Percentiles rank a stretch among this genome's conserved stretches.
Conservation (phyloP, 352 stramenopile species). For the Pythium phragmitis region DNA sequence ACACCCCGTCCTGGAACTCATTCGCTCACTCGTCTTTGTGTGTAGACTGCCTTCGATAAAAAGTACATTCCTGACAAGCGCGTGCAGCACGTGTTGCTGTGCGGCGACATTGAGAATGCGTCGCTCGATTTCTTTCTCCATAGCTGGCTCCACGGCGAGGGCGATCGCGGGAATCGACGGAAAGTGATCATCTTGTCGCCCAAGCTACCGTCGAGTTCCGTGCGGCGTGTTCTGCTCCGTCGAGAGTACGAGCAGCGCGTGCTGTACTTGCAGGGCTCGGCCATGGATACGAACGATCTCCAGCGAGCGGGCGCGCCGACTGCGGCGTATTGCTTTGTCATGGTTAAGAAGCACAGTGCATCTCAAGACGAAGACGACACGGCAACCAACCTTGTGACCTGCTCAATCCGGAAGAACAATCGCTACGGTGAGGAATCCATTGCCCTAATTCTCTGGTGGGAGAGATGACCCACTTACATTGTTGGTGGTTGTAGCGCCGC, state of each 20-base stretch:
- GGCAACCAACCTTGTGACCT: slow-evolving; percentile 69
- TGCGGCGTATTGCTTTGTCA: slow-evolving; percentile 69
- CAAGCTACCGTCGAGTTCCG: slow-evolving; percentile 47
- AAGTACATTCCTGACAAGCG: slow-evolving; percentile 62
- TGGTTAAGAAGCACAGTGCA: slow-evolving; percentile 68
- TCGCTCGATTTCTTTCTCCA: slow-evolving; percentile 78
- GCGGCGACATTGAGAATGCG: slow-evolving; percentile 70
- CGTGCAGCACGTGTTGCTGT: slow-evolving; percentile 76
- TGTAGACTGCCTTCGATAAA: slow-evolving; percentile 77
- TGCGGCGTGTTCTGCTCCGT: slow-evolving; percentile 66
- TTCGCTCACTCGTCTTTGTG: neutral
- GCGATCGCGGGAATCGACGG: slow-evolving; percentile 48
- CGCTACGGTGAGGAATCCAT: slow-evolving; percentile 37
- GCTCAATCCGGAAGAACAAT: slow-evolving; percentile 77
- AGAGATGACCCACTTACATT: neutral
- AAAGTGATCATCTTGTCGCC: slow-evolving; percentile 77
- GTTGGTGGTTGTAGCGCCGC: slow-evolving; percentile 30
- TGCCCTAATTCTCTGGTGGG: too few relatives aligned
- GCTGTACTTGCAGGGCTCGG: slow-evolving; percentile 73
- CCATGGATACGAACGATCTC: slow-evolving; percentile 72
- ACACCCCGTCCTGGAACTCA: neutral
- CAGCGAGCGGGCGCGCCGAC: slow-evolving; percentile 47
- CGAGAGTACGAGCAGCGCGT: slow-evolving; percentile 75
- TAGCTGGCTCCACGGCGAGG: slow-evolving; percentile 69
- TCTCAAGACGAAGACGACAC: slow-evolving; percentile 66